phyloP scores from a whole-genome alignment of 371 early-diverging fungal species.

The Parasitella parasitica region DNA sequence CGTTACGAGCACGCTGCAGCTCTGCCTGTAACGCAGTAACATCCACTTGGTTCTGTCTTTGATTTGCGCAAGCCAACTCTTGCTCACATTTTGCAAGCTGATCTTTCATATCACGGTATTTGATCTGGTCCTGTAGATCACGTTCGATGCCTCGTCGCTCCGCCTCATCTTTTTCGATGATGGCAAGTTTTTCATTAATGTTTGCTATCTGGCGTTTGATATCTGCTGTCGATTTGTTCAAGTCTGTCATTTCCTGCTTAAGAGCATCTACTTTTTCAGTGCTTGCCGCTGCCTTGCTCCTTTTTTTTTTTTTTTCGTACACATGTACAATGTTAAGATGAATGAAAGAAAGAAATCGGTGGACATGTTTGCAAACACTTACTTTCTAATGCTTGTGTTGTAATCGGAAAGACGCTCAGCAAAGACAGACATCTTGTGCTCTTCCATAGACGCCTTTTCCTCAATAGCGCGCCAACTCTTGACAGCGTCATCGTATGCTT shows the following conservation, averaged over 20 bases:
- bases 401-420: constrained; percentile 12
- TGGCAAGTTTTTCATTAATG: constrained; percentile 30
- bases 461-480: constrained; percentile 4
- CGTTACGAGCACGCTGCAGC: constrained; percentile 33
- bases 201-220: constrained; percentile 6
- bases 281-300: constrained; percentile 6
- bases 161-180: constrained; percentile 48
- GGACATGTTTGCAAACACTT: not conserved
- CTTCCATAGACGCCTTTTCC: constrained; percentile 2
- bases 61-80: constrained; percentile 28
- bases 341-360: too few species aligned
- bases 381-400: constrained; percentile 16
- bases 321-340: too few species aligned
- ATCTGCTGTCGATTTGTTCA: constrained; percentile 15
- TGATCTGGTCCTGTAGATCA: constrained; percentile 68
- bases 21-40: constrained; percentile 28
- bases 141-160: constrained; percentile 55
- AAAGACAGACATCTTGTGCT: constrained; percentile 1
- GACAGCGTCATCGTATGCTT: constrained; percentile 31
- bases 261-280: constrained; percentile 8
- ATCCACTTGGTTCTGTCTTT: constrained; percentile 30
- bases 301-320: too few species aligned
- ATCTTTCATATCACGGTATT: constrained; percentile 47
- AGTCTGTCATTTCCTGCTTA: not conserved
- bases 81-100: constrained; percentile 35